Percentiles rank a stretch among this genome's conserved stretches.
Evolutionary conservation across 352 stramenopile genomes (phyloP).

Genomic region (Peronospora belbahrii): DNA sequence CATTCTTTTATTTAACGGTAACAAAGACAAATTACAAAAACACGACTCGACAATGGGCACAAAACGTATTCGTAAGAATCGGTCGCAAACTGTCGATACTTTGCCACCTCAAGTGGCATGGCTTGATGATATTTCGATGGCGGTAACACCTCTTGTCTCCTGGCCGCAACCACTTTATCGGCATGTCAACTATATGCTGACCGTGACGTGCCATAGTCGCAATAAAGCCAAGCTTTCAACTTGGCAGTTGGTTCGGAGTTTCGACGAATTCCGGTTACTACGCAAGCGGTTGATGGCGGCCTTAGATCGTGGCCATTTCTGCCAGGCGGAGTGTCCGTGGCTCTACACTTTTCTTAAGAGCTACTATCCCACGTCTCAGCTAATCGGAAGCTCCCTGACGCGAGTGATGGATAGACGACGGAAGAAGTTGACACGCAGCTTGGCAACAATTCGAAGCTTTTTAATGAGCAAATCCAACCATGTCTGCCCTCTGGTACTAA

Average conservation of each 20-base stretch:
- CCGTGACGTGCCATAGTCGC: slow-evolving; percentile 12
- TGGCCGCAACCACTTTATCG: slow-evolving; percentile 9
- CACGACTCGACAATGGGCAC: slow-evolving; percentile 9
- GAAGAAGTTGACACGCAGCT: slow-evolving; percentile 33
- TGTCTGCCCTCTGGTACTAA: slow-evolving; percentile 22
- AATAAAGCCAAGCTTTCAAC: slow-evolving; percentile 7
- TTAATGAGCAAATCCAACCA: slow-evolving; percentile 34
- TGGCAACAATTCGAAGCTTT: slow-evolving; percentile 31
- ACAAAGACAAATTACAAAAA: background rate
- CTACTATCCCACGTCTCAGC: slow-evolving; percentile 36
- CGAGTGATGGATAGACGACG: slow-evolving; percentile 27
- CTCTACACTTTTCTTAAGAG: slow-evolving; percentile 43
- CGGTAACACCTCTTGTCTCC: slow-evolving; percentile 14
- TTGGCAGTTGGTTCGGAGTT: slow-evolving; percentile 34
- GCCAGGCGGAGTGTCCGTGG: slow-evolving; percentile 41
- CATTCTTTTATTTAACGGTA: slow-evolving; percentile 16
- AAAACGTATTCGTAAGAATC: slow-evolving; percentile 19
- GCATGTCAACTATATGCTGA: slow-evolving; percentile 27
- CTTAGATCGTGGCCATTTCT: slow-evolving; percentile 38
- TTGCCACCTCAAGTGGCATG: slow-evolving; percentile 22
- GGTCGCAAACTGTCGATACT: slow-evolving; percentile 6
- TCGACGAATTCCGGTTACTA: slow-evolving; percentile 39
- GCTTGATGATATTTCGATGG: slow-evolving; percentile 25
- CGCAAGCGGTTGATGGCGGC: slow-evolving; percentile 25
- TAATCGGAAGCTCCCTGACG: slow-evolving; percentile 22